phyloP scores from a whole-genome alignment of 176 grass and related monocot species.

The barley (Hordeum vulgare) region DNA sequence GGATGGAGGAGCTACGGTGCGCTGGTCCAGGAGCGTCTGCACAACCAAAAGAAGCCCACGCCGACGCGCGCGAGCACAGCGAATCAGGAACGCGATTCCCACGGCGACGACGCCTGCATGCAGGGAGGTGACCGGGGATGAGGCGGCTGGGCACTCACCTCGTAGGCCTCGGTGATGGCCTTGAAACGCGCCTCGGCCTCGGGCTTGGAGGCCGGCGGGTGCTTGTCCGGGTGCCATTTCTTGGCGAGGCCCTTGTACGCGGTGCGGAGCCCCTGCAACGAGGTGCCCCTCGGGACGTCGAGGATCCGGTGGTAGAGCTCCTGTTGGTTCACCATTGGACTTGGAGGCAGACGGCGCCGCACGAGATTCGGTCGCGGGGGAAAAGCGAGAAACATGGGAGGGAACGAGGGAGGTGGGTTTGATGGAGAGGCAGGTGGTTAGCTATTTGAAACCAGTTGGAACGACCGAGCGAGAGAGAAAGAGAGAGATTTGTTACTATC shows the following conservation, averaged over 20 bases:
- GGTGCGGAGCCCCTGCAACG: constrained; percentile 67
- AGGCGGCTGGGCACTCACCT: too few species aligned
- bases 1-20: too few species aligned
- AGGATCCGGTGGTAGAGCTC: too few species aligned
- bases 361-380: not conserved
- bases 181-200: constrained; percentile 90
- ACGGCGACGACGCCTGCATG: too few species aligned
- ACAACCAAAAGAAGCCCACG: not conserved
- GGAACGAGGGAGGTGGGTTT: not conserved
- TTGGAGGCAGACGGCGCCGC: not conserved
- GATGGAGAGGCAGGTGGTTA: not conserved
- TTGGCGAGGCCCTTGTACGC: constrained; percentile 71
- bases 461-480: not conserved
- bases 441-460: not conserved
- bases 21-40: constrained; percentile 67
- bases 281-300: constrained; percentile 58
- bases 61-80: not conserved
- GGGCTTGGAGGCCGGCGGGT: constrained; percentile 79
- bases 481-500: too few species aligned
- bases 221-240: constrained; percentile 99
- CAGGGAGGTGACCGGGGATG: too few species aligned
- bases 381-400: not conserved
- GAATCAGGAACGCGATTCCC: too few species aligned
- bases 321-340: constrained; percentile 58
- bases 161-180: constrained; percentile 85